These are phyloP conservation scores for Pichia gijzeniarum DNA, from an alignment of 805 yeast genomes.

Conservation along the genomic window DNA sequence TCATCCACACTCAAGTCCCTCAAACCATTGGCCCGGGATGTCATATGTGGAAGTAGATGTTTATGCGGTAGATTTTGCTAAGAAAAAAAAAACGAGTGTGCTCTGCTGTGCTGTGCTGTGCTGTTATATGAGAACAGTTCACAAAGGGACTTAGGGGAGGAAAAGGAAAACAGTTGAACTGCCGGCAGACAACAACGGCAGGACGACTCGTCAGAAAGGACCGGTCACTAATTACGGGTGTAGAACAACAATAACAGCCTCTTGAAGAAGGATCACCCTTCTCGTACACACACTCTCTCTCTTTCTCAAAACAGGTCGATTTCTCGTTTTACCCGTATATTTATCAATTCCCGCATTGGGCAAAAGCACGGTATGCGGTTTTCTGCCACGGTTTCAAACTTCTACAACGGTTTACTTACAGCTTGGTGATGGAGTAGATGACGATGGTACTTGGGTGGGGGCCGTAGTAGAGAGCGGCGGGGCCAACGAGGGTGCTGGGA, in stretches of 20 bases:
- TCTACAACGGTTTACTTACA: neutral
- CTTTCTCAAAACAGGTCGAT: no score
- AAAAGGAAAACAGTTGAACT: neutral
- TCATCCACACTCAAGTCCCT: constrained; percentile 1
- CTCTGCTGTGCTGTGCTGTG: neutral
- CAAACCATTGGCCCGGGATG: neutral
- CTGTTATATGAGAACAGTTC: no score
- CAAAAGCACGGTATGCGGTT: no score
- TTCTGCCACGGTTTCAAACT: neutral
- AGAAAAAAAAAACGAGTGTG: neutral
- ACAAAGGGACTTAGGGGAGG: no score
- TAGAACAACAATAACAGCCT: no score
- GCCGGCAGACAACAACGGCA: no score
- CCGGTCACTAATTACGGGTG: no score
- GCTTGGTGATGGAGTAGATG: neutral
- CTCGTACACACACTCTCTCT: no score
- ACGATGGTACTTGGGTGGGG: neutral
- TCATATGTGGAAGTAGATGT: neutral
- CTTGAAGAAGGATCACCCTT: no score
- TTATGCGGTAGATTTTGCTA: neutral
- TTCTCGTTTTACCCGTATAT: neutral
- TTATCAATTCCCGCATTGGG: constrained; percentile 4
- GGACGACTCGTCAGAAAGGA: no score
- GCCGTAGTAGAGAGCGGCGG: neutral
- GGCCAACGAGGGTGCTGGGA: neutral